Evolutionary conservation across 2,329 filamentous ascomycete genomes (phyloP), one percentile per base, ranked within the genome.

Genomic region (Pseudogymnoascus sp.): DNA sequence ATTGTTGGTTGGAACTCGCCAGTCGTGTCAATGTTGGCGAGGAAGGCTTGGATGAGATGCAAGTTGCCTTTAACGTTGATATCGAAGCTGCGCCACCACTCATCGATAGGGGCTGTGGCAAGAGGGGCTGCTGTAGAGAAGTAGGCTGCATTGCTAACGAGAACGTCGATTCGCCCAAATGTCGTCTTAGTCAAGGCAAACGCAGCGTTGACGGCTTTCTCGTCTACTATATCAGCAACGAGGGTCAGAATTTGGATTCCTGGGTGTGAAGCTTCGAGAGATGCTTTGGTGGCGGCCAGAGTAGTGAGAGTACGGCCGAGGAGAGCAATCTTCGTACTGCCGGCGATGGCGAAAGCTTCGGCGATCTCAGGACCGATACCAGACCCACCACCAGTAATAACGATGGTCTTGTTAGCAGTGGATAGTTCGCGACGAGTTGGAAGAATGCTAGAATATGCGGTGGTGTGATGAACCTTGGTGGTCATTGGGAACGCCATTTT

Each of bases 1-100:
- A 88, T 84, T 8, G 8, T 39, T 8, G n/a, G 8, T 39, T 8
- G 36, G 36, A 8, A n/a, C 8, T 39, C 36, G 8, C n/a, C n/a
- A n/a, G 8, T 39, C 8, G 36, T 8, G 8, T 8, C 8, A 8
- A 39, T 39, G 36, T 8, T 39, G 36, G 8, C n/a, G 36, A 67
- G 10, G 36, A 67, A 65, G 4, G 59, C 52, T 40, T 36, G 39
- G 6, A 60, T 42, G 18, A 61, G n/a, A 33, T 60, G 52, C 35
- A 62, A 62, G 21, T 13, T 62, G 1, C 64, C 66, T 27, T 60
- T 62, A 6, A 67, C 60, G 15, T 65, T 67, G 27, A 66, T 59
- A 10, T 65, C 62, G 25, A 58, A 18, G 31, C 13, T 27, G 21
- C 9, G 52, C 15, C 15, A 5, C 5, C 21, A 9, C 21, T 58